These are phyloP conservation scores for Epichloe uncinata DNA, from an alignment of 2,329 filamentous ascomycete species.

Conservation along the genomic window DNA sequence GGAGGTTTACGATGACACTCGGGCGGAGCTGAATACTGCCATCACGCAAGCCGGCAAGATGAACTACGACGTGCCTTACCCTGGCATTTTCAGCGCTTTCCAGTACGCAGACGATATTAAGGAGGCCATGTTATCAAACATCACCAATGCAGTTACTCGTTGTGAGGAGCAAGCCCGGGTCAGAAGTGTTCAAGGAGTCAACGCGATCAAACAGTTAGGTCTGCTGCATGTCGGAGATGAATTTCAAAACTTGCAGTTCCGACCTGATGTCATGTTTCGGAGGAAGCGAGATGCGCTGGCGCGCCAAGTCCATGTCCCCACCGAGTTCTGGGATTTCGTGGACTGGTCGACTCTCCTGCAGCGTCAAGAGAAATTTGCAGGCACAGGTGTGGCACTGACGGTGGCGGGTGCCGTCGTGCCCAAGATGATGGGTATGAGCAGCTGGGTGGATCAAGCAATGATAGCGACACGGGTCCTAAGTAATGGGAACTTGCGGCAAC, in stretches of 20 bases:
- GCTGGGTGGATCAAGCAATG: constrained; percentile 80
- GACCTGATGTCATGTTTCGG: constrained; percentile 87
- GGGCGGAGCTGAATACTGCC: constrained; percentile 58
- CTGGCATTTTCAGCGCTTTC: constrained; percentile 72
- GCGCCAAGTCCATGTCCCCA: constrained; percentile 73
- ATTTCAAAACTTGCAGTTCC: constrained; percentile 76
- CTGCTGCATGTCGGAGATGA: constrained; percentile 79
- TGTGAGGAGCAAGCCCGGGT: constrained; percentile 80
- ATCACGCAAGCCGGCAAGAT: constrained; percentile 65
- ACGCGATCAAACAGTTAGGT: constrained; percentile 77
- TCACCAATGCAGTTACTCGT: constrained; percentile 60
- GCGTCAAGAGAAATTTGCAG: constrained; percentile 85
- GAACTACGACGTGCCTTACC: constrained; percentile 74
- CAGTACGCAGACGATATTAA: constrained; percentile 90
- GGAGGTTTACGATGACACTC: constrained; percentile 74
- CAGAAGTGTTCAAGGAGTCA: constrained; percentile 68
- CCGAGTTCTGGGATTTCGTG: constrained; percentile 88
- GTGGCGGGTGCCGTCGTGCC: constrained; percentile 76
- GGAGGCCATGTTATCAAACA: constrained; percentile 78
- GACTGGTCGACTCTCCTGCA: constrained; percentile 74
- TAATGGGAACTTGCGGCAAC: constrained; percentile 63
- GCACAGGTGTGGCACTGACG: constrained; percentile 89
- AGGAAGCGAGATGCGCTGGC: constrained; percentile 69
- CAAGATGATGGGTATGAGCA: constrained; percentile 66
- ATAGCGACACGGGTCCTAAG: constrained; percentile 71